A percentile compares a stretch with the other conserved stretches of the same genome.
These are phyloP conservation scores for Claviceps capensis DNA, from an alignment of 2,329 filamentous ascomycete species.

Conservation along the genomic window DNA sequence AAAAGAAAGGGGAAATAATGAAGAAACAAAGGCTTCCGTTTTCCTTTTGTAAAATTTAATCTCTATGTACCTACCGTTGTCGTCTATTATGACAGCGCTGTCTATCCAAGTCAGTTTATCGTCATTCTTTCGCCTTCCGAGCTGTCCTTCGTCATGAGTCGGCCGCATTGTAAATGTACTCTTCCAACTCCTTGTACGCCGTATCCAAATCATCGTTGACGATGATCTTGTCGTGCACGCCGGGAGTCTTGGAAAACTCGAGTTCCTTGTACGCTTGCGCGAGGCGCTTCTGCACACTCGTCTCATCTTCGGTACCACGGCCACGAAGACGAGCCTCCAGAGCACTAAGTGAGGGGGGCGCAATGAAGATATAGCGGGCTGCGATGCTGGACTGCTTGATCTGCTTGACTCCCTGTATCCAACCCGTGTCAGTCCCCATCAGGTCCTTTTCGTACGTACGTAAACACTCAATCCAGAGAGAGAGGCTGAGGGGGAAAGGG, in stretches of 20 bases:
- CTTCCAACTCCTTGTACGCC: conserved; percentile 40
- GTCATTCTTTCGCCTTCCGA: not conserved
- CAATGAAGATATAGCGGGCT: conserved; percentile 73
- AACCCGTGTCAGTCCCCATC: too few relatives aligned
- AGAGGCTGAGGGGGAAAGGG: too few relatives aligned
- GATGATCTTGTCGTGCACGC: conserved; percentile 30
- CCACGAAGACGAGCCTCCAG: conserved; percentile 64
- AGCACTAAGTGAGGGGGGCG: conserved; percentile 60
- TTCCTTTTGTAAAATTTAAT: too few relatives aligned
- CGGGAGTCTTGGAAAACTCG: conserved; percentile 53
- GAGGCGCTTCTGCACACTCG: conserved; percentile 54
- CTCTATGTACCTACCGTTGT: not conserved
- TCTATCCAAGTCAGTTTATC: not conserved
- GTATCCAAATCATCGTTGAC: conserved; percentile 31
- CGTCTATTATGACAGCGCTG: not conserved
- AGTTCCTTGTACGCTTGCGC: conserved; percentile 61
- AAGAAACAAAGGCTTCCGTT: not conserved
- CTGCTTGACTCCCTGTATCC: conserved; percentile 63
- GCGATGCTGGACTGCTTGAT: conserved; percentile 63
- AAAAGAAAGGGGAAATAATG: not conserved
- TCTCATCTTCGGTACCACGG: conserved; percentile 66
- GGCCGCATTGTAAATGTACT: conserved; percentile 28
- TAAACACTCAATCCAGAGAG: too few relatives aligned
- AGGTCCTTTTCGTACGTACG: too few relatives aligned
- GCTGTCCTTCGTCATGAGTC: conserved; percentile 6